phyloP scores from a whole-genome alignment of 257 asterid species.

The Rehmannia glutinosa region DNA sequence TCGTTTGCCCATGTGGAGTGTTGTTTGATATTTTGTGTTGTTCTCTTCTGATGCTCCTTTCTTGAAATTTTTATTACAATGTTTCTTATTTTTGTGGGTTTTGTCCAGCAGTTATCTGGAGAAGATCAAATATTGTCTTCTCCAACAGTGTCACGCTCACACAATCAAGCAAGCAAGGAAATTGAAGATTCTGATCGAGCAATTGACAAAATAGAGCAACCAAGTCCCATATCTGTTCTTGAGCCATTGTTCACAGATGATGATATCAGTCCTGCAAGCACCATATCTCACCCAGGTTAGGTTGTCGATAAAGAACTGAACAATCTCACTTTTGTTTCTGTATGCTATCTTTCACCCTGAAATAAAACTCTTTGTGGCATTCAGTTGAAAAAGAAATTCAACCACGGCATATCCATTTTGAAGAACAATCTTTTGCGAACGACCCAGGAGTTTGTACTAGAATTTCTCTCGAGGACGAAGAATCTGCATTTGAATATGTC shows the following conservation, averaged over 20 bases:
- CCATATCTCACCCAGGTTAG: slow-evolving; percentile 58
- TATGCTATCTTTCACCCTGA: slow-evolving; percentile 18
- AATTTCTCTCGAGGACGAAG: slow-evolving; percentile 69
- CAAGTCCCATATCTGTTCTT: slow-evolving; percentile 91
- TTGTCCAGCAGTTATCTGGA: slow-evolving; percentile 33
- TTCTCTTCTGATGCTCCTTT: not conserved
- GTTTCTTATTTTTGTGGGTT: slow-evolving; percentile 2
- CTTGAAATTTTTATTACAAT: not conserved
- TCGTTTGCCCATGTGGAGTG: not conserved
- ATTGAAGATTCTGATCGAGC: slow-evolving; percentile 39
- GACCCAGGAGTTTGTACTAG: slow-evolving; percentile 51
- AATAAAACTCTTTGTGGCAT: slow-evolving; percentile 11
- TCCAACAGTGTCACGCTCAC: slow-evolving; percentile 38
- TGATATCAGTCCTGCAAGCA: slow-evolving; percentile 78
- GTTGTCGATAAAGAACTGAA: not conserved
- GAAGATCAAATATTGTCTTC: slow-evolving; percentile 40
- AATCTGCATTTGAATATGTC: slow-evolving; percentile 96
- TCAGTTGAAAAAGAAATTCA: slow-evolving; percentile 62
- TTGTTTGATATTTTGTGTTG: not conserved
- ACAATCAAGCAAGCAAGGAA: slow-evolving; percentile 31
- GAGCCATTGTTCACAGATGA: slow-evolving; percentile 78
- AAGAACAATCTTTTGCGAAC: slow-evolving; percentile 40
- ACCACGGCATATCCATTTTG: slow-evolving; percentile 69
- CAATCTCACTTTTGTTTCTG: not conserved
- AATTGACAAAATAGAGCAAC: slow-evolving; percentile 53